phyloP scores from a whole-genome alignment of 2,329 filamentous ascomycete genomes.

The Cordyceps militaris region DNA sequence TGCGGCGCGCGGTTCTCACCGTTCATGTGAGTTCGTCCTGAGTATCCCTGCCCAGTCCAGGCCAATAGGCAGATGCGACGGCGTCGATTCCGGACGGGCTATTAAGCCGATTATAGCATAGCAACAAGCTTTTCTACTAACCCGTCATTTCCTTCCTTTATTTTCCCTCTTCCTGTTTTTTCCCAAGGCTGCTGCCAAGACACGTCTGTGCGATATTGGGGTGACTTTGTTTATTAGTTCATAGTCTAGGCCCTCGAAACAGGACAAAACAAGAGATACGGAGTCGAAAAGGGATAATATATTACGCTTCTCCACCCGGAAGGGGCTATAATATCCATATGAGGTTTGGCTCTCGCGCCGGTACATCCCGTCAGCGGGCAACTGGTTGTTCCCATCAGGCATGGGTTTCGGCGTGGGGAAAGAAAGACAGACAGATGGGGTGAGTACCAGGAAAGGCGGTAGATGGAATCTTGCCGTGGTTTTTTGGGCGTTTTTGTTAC shows the following conservation, averaged over 20 bases:
- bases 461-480: background rate
- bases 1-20: background rate
- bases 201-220: background rate
- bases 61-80: background rate
- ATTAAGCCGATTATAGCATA: background rate
- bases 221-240: background rate
- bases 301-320: too few species aligned
- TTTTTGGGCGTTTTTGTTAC: background rate
- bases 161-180: too few species aligned
- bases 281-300: too few species aligned
- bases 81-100: background rate
- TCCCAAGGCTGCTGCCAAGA: background rate
- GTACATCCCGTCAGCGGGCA: background rate
- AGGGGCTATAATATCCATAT: background rate
- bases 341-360: background rate
- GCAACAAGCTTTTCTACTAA: background rate
- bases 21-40: background rate
- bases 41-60: background rate
- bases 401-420: background rate
- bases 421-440: background rate
- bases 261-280: too few species aligned
- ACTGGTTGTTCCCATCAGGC: background rate
- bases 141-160: too few species aligned
- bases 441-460: background rate
- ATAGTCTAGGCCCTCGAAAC: background rate